Evolutionary conservation across 495 filamentous ascomycete species (phyloP), one percentile per base, ranked within the genome.

Genomic region (Annulohypoxylon moriforme): DNA sequence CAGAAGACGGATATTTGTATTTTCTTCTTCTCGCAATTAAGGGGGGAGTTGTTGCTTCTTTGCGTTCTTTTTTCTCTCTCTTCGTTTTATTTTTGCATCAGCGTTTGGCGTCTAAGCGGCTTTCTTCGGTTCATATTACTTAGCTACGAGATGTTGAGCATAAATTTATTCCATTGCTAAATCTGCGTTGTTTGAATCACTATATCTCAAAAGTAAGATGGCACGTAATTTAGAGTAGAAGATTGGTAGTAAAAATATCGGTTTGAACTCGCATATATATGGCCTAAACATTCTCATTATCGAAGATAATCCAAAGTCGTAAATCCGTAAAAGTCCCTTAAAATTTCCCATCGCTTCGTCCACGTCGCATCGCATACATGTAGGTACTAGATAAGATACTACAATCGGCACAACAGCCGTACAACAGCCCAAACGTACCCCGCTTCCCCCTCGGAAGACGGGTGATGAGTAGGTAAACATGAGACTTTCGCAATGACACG

Each of bases 101-200:
- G 71, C 71, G 71, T 73, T 50, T 29, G 71, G 71, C 71, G 71
- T 73, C 71, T 49, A 69, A 65, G 56, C 57, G 70, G 60, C 34
- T 60, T 14, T 16, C 20, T 64, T 60, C n/a, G 47, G 47, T 29
- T 29, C 24, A 50, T 44, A n/a, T n/a, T 44, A 44, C 42, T 4
- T 63, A 67, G 58, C 42, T 52, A 63, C 33, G 68, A 62, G 52
- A 63, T 67, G 29, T 47, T 4, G 49, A 34, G 58, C 53, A 38
- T 64, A 46, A 24, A 40, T n/a, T 40, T n/a, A 40, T 40, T 46
- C 1, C 31, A 52, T 33, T 29, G 33, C 49, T 13, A 56, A 61
- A 61, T 66, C 27, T 1, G 36, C 13, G 34, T 68, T 40, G 9
- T 57, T 63, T 38, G 49, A 31, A 52, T 20, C n/a, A n/a, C n/a